phyloP scores from a whole-genome alignment of 1,284 basidiomycete genomes.

The Waitea zeae region DNA sequence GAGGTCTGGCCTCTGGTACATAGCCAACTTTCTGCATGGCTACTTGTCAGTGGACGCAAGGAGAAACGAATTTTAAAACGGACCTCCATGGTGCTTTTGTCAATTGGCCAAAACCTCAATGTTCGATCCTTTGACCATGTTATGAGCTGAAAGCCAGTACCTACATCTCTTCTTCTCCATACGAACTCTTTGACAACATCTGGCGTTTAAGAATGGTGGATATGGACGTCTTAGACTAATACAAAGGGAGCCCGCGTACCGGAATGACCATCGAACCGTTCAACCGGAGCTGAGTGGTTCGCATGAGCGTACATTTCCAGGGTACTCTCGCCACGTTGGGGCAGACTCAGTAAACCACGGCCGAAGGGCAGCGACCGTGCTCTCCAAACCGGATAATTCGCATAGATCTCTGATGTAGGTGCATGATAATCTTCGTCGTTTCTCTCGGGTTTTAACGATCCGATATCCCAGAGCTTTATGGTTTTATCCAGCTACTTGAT shows the following conservation, averaged over 20 bases:
- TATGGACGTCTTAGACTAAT: not conserved
- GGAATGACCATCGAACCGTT: conserved; percentile 75
- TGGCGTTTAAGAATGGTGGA: too few species aligned
- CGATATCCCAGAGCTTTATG: conserved; percentile 70
- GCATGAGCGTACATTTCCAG: conserved; percentile 71
- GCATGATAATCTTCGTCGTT: conserved; percentile 8
- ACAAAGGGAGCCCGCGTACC: not conserved
- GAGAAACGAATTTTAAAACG: conserved; percentile 4
- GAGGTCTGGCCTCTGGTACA: too few species aligned
- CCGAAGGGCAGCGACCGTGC: conserved; percentile 91
- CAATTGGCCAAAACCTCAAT: conserved; percentile 82
- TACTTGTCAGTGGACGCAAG: not conserved
- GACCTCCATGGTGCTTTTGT: conserved; percentile 52
- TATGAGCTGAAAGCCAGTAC: conserved; percentile 72
- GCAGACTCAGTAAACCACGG: conserved; percentile 73
- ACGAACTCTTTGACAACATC: conserved; percentile 98
- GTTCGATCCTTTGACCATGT: conserved; percentile 97
- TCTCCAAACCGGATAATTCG: conserved; percentile 86
- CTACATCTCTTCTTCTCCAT: conserved; percentile 59
- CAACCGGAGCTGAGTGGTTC: conserved; percentile 35
- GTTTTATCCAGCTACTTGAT: conserved; percentile 65
- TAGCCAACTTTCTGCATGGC: conserved; percentile 1
- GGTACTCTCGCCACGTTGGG: conserved; percentile 76
- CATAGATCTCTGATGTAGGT: conserved; percentile 47
- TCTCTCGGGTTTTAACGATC: conserved; percentile 6